These are phyloP conservation scores for Ceratobasidium sp. DNA, from an alignment of 1,284 basidiomycete species.

Conservation along the genomic window DNA sequence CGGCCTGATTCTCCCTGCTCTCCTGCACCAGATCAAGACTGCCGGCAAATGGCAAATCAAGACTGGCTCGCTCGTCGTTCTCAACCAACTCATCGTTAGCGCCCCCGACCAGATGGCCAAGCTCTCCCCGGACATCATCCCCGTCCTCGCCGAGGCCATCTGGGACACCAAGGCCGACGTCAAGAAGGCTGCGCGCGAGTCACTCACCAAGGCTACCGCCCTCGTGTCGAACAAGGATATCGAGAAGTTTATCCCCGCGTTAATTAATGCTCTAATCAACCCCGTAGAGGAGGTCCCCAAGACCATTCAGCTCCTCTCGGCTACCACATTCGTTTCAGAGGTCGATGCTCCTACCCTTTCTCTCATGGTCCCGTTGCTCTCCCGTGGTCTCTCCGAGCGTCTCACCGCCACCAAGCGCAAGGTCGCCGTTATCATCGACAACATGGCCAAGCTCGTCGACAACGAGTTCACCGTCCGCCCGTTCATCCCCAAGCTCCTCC, in stretches of 20 bases:
- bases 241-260: constrained; percentile 95
- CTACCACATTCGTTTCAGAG: constrained; percentile 99
- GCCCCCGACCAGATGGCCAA: constrained; percentile 88
- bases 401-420: constrained; percentile 95
- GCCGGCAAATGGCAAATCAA: constrained; percentile 99
- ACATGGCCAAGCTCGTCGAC: constrained; percentile 99
- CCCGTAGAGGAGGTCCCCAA: constrained; percentile 99
- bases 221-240: constrained; percentile 99
- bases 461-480: constrained; percentile 94
- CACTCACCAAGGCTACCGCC: constrained; percentile 92
- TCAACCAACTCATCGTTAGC: constrained; percentile 91
- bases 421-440: constrained; percentile 96
- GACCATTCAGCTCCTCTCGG: constrained; percentile 95
- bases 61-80: constrained; percentile 83
- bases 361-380: constrained; percentile 97
- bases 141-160: constrained; percentile 94
- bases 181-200: constrained; percentile 97
- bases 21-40: constrained; percentile 95
- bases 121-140: constrained; percentile 96
- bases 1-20: constrained; percentile 84
- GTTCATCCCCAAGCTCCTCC: constrained; percentile 95
- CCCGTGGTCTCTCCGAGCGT: constrained; percentile 96
- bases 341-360: constrained; percentile 99
- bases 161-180: constrained; percentile 99
- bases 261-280: constrained; percentile 97